phyloP scores from a whole-genome alignment of 139 green algal genomes.

The Chlamydomonas asymmetrica region DNA sequence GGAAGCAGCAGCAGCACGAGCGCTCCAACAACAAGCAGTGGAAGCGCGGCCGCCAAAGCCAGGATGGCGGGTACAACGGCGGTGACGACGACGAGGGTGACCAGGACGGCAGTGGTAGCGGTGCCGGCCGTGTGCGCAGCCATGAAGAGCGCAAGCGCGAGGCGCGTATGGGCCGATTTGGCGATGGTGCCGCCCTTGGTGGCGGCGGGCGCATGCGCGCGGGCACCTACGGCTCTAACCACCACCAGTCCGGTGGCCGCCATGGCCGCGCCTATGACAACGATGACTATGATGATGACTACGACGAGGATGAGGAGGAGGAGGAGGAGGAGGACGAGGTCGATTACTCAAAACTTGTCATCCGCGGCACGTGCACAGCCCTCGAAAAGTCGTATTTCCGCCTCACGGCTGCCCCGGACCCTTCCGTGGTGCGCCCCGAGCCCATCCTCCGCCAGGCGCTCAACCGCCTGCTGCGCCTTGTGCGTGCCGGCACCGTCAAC shows the following conservation, averaged over 20 bases:
- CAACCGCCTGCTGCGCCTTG: slow-evolving; percentile 49
- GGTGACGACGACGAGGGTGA: background rate
- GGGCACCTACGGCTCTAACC: background rate
- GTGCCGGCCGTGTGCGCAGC: background rate
- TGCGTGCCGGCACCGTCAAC: slow-evolving; percentile 31
- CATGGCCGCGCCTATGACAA: background rate
- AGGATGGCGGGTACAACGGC: background rate
- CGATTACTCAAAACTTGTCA: too few relatives aligned
- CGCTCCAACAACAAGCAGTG: background rate
- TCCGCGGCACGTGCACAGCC: slow-evolving; percentile 28
- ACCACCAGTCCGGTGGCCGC: background rate
- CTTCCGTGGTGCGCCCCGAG: slow-evolving; percentile 61
- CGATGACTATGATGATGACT: slow-evolving; percentile 24
- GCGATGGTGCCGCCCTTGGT: slow-evolving; percentile 35
- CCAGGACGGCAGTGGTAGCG: background rate
- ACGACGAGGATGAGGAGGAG: slow-evolving; percentile 23
- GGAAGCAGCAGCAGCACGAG: slow-evolving; percentile 4
- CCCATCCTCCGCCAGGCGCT: slow-evolving; percentile 64
- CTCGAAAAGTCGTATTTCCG: slow-evolving; percentile 90
- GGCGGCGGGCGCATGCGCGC: background rate
- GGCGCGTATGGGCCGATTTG: slow-evolving; percentile 54
- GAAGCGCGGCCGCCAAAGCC: slow-evolving; percentile 11
- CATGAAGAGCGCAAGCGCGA: slow-evolving; percentile 38
- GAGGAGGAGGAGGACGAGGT: background rate
- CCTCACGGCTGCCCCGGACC: slow-evolving; percentile 71